phyloP scores from a whole-genome alignment of 2,329 filamentous ascomycete species.

The Aspergillus chevalieri region DNA sequence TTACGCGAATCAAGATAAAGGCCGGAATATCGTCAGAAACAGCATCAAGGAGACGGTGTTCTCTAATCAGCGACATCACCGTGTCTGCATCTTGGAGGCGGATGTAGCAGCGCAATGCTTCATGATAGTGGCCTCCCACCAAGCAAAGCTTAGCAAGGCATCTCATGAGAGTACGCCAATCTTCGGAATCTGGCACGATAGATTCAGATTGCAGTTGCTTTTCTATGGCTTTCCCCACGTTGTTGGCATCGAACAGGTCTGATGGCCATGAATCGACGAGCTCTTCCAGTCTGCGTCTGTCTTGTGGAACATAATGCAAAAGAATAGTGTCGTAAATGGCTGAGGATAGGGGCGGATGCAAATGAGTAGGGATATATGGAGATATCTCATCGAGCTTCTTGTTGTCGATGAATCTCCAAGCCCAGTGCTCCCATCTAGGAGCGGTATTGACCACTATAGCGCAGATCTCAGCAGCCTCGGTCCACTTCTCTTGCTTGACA shows the following conservation, averaged over 20 bases:
- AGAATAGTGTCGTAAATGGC: constrained; percentile 85
- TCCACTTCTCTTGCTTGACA: constrained; percentile 68
- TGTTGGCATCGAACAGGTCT: constrained; percentile 73
- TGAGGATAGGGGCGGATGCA: constrained; percentile 71
- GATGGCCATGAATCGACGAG: constrained; percentile 77
- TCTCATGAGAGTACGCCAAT: constrained; percentile 88
- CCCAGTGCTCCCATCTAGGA: constrained; percentile 89
- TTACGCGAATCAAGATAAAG: constrained; percentile 81
- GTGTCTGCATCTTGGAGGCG: constrained; percentile 85
- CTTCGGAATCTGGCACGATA: constrained; percentile 68
- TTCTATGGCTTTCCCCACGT: constrained; percentile 71
- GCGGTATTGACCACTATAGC: constrained; percentile 75
- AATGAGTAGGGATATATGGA: constrained; percentile 70
- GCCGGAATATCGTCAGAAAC: constrained; percentile 84
- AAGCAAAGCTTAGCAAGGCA: constrained; percentile 79
- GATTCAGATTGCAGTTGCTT: constrained; percentile 73
- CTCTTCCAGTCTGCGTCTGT: constrained; percentile 69
- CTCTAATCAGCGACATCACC: constrained; percentile 76
- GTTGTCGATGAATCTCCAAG: constrained; percentile 82
- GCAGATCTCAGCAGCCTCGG: constrained; percentile 69
- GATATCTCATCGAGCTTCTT: constrained; percentile 87
- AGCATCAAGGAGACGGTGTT: constrained; percentile 83
- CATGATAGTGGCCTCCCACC: constrained; percentile 69
- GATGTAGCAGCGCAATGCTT: constrained; percentile 85
- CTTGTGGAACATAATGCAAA: constrained; percentile 75